Conservation (phyloP, 192 early-diverging fungal genomes). For the Coemansia sp. region DNA sequence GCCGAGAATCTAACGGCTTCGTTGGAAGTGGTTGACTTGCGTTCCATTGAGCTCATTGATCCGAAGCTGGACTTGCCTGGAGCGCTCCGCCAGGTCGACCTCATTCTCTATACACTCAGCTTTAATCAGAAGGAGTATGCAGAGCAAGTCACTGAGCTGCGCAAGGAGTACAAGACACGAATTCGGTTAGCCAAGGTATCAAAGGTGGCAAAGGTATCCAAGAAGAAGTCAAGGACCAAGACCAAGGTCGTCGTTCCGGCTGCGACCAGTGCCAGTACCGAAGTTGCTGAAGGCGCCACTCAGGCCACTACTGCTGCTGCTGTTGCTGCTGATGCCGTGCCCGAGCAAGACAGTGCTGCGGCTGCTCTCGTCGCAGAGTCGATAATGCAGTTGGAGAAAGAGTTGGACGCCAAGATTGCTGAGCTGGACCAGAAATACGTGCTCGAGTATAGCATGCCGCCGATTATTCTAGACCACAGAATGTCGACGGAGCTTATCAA, state of each 20-base stretch:
- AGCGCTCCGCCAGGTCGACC: conserved; percentile 39
- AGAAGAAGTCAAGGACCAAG: conserved; percentile 12
- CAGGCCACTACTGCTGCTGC: conserved; percentile 9
- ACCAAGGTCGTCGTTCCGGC: conserved; percentile 2
- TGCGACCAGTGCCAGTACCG: neutral
- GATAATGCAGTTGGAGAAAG: conserved; percentile 37
- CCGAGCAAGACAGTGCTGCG: neutral
- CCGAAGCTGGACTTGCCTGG: conserved; percentile 30
- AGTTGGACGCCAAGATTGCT: conserved; percentile 40
- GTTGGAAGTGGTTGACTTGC: conserved; percentile 22
- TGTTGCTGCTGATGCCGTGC: conserved; percentile 6
- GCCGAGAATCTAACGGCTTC: conserved; percentile 4
- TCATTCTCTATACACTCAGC: conserved; percentile 35
- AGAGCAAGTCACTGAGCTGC: neutral
- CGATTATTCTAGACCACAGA: conserved; percentile 12
- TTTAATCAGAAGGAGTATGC: conserved; percentile 11
- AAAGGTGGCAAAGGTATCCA: conserved; percentile 8
- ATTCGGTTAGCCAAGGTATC: neutral
- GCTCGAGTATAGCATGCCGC: neutral
- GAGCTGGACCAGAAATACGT: conserved; percentile 31
- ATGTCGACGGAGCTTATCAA: neutral
- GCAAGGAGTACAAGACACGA: conserved; percentile 1
- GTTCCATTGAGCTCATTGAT: conserved; percentile 31
- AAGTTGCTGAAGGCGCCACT: neutral
- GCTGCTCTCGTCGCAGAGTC: conserved; percentile 8